Conservation (phyloP, 2,329 filamentous ascomycete genomes). For the Nectriaceae sp. region DNA sequence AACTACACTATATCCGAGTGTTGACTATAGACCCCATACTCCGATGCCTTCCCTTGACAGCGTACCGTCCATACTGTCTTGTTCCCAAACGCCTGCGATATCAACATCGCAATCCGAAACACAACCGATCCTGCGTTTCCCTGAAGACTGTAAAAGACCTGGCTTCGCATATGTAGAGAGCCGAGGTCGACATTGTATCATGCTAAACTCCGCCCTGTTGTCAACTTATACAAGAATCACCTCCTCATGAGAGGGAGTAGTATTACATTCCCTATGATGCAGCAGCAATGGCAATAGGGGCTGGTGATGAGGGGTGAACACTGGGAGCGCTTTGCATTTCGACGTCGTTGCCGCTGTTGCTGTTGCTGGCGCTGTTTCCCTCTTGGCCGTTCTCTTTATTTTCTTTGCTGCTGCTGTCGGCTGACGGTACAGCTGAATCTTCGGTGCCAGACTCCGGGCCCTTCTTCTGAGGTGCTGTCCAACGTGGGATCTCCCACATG, state of each 20-base stretch:
- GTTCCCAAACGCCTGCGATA: slow-evolving; percentile 32
- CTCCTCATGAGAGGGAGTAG: slow-evolving; percentile 5
- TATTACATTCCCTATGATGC: slow-evolving; percentile 36
- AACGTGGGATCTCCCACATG: slow-evolving; percentile 78
- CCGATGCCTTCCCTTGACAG: slow-evolving; percentile 8
- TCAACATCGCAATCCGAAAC: slow-evolving; percentile 21
- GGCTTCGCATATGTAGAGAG: slow-evolving; percentile 5
- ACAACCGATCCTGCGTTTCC: slow-evolving; percentile 1
- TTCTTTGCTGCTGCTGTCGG: slow-evolving; percentile 62
- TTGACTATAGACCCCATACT: slow-evolving; percentile 5
- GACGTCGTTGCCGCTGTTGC: slow-evolving; percentile 47
- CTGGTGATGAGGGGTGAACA: slow-evolving; percentile 53
- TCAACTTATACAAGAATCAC: slow-evolving; percentile 17
- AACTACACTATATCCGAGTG: slow-evolving; percentile 8
- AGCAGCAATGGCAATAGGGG: slow-evolving; percentile 49
- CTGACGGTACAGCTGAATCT: slow-evolving; percentile 48
- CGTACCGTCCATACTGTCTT: slow-evolving; percentile 14
- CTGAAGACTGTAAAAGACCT: slow-evolving; percentile 5
- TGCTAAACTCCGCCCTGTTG: slow-evolving; percentile 16
- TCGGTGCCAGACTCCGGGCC: slow-evolving; percentile 48
- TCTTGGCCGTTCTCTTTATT: slow-evolving; percentile 61
- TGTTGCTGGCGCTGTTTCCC: slow-evolving; percentile 49
- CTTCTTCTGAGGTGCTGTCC: slow-evolving; percentile 72
- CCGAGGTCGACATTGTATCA: slow-evolving; percentile 17
- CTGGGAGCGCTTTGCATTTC: slow-evolving; percentile 55